Evolutionary conservation across 2,329 filamentous ascomycete species (phyloP).

Genomic region (Fusarium sp.): DNA sequence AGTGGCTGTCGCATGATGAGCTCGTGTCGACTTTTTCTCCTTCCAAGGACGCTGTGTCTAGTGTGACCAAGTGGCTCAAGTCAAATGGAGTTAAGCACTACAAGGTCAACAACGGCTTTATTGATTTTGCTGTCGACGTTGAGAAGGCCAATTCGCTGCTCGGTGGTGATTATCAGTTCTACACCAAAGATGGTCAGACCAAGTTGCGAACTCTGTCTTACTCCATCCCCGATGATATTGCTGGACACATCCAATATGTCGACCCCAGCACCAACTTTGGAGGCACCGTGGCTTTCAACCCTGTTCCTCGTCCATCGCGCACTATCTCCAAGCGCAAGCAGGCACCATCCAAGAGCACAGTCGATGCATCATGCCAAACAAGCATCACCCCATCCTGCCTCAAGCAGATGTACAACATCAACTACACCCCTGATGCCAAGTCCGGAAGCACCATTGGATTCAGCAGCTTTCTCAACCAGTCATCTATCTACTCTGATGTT

Average conservation of each 20-base stretch:
- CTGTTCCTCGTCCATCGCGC: slow-evolving; percentile 18
- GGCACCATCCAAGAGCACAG: slow-evolving; percentile 16
- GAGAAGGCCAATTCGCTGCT: slow-evolving; percentile 14
- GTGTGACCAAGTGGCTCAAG: slow-evolving; percentile 35
- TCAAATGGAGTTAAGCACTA: slow-evolving; percentile 32
- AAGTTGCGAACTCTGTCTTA: slow-evolving; percentile 35
- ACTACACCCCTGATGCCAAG: slow-evolving; percentile 22
- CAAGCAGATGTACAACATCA: slow-evolving; percentile 38
- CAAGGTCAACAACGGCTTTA: slow-evolving; percentile 29
- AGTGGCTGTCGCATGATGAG: slow-evolving; percentile 31
- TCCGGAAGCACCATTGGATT: slow-evolving; percentile 35
- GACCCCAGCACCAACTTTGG: slow-evolving; percentile 38
- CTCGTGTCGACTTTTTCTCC: slow-evolving; percentile 9
- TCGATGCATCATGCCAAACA: slow-evolving; percentile 35
- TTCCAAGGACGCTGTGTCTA: slow-evolving; percentile 16
- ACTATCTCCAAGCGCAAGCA: slow-evolving; percentile 9
- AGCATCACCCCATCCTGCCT: slow-evolving; percentile 33
- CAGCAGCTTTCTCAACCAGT: slow-evolving; percentile 30
- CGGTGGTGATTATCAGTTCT: slow-evolving; percentile 28
- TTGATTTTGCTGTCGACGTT: slow-evolving; percentile 34
- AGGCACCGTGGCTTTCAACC: slow-evolving; percentile 27
- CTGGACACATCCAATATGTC: slow-evolving; percentile 26
- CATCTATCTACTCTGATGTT: slow-evolving; percentile 28
- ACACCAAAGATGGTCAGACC: slow-evolving; percentile 25
- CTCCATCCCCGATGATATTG: slow-evolving; percentile 21